These are phyloP conservation scores for Candida oleophila DNA, from an alignment of 805 yeast species.

Conservation along the genomic window DNA sequence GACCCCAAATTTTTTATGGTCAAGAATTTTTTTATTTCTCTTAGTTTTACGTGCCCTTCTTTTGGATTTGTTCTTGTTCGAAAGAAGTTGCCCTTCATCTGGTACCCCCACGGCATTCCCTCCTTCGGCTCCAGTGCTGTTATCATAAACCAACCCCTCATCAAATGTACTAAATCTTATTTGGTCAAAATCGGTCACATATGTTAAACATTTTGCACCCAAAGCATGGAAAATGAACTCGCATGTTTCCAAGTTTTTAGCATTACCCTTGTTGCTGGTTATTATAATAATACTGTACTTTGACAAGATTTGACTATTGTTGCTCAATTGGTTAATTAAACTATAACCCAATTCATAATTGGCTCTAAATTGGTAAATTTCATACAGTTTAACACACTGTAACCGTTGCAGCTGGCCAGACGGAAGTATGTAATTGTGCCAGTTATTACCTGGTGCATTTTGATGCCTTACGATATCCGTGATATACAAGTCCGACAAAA, in stretches of 20 bases:
- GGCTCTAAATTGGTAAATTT: slow-evolving; percentile 43
- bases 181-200: slow-evolving; percentile 5
- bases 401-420: slow-evolving; percentile 64
- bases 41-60: background rate
- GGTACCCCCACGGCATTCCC: background rate
- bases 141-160: slow-evolving; percentile 27
- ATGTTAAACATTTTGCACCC: slow-evolving; percentile 35
- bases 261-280: slow-evolving; percentile 22
- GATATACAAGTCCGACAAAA: slow-evolving; percentile 59
- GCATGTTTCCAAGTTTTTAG: slow-evolving; percentile 31
- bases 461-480: slow-evolving; percentile 37
- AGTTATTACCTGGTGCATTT: slow-evolving; percentile 24
- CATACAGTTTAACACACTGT: slow-evolving; percentile 45
- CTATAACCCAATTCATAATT: slow-evolving; percentile 29
- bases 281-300: slow-evolving; percentile 36
- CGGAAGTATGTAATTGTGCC: slow-evolving; percentile 63
- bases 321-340: slow-evolving; percentile 41
- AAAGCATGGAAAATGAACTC: slow-evolving; percentile 46
- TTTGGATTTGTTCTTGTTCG: no score
- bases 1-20: slow-evolving; percentile 17
- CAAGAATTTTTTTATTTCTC: background rate
- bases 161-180: slow-evolving; percentile 3
- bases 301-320: slow-evolving; percentile 36
- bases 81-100: slow-evolving; percentile 4
- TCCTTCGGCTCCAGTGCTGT: slow-evolving; percentile 10